Percentiles rank a stretch among this genome's conserved stretches.
phyloP scores from a whole-genome alignment of 495 filamentous ascomycete genomes.

The Parmelia sp. region DNA sequence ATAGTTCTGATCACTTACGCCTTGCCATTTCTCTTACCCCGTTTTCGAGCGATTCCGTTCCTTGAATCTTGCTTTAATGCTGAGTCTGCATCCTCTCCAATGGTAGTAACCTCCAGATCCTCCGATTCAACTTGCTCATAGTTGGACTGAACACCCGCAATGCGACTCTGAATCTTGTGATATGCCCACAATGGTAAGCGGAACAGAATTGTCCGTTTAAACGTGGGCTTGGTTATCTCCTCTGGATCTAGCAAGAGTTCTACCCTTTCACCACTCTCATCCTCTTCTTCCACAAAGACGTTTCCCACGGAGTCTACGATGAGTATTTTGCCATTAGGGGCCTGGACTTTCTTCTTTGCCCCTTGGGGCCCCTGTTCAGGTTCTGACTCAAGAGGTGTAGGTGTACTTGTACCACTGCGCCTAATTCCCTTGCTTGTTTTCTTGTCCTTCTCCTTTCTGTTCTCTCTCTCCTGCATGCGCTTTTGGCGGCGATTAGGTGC shows the following conservation, averaged over 20 bases:
- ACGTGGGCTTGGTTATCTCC: slow-evolving; percentile 57
- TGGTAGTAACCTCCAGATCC: slow-evolving; percentile 1
- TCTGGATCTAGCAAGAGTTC: slow-evolving; percentile 79
- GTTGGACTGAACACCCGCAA: slow-evolving; percentile 34
- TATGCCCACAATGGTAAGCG: slow-evolving; percentile 63
- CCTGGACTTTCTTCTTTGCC: slow-evolving; percentile 73
- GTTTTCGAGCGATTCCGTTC: slow-evolving; percentile 17
- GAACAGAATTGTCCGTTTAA: slow-evolving; percentile 64
- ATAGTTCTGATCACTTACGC: background rate
- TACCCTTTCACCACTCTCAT: slow-evolving; percentile 72
- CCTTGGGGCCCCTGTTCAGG: slow-evolving; percentile 48
- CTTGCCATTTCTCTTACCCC: slow-evolving; percentile 21
- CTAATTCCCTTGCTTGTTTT: slow-evolving; percentile 30
- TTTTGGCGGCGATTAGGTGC: slow-evolving; percentile 82
- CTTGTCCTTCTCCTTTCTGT: slow-evolving; percentile 57
- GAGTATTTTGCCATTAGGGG: slow-evolving; percentile 89
- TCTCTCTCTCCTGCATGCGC: slow-evolving; percentile 75
- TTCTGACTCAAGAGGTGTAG: slow-evolving; percentile 43
- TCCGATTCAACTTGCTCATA: slow-evolving; percentile 11
- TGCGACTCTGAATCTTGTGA: slow-evolving; percentile 48
- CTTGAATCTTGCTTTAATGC: background rate
- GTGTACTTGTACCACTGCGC: slow-evolving; percentile 45
- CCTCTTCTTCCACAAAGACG: slow-evolving; percentile 85
- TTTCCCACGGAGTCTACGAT: slow-evolving; percentile 88
- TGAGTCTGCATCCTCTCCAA: background rate